These are phyloP conservation scores for Aquilaria sinensis DNA, from an alignment of 345 rosid species.

Conservation along the genomic window DNA sequence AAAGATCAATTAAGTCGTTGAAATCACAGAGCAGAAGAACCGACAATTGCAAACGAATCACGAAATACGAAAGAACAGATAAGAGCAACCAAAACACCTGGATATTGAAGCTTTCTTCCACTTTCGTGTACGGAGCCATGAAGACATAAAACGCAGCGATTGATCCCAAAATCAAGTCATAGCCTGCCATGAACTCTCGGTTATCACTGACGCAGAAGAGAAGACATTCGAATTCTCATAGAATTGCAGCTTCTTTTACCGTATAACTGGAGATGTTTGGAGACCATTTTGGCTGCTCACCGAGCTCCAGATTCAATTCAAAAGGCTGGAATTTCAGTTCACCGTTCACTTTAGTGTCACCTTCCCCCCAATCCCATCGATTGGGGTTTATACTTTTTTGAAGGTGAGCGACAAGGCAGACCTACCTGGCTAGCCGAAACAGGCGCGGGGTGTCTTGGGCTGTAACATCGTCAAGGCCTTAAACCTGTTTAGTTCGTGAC, in stretches of 20 bases:
- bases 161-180: constrained; percentile 71
- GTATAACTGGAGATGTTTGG: constrained; percentile 33
- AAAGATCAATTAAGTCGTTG: background rate
- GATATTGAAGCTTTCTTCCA: constrained; percentile 95
- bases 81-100: constrained; percentile 40
- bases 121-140: constrained; percentile 82
- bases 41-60: background rate
- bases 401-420: too few relatives aligned
- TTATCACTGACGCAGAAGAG: background rate
- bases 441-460: too few relatives aligned
- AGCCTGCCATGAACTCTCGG: constrained; percentile 33
- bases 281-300: constrained; percentile 24
- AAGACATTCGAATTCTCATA: background rate
- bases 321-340: too few relatives aligned
- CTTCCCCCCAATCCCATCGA: too few relatives aligned
- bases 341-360: too few relatives aligned
- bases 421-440: too few relatives aligned
- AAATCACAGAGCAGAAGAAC: background rate
- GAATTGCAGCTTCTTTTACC: constrained; percentile 20
- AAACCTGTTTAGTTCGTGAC: too few relatives aligned
- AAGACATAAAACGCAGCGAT: constrained; percentile 76
- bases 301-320: background rate
- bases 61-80: background rate
- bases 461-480: too few relatives aligned
- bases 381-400: too few relatives aligned